Evolutionary conservation across 192 early-diverging fungal genomes (phyloP), one percentile per base, ranked within the genome.

Genomic region (Spinellus fusiger): DNA sequence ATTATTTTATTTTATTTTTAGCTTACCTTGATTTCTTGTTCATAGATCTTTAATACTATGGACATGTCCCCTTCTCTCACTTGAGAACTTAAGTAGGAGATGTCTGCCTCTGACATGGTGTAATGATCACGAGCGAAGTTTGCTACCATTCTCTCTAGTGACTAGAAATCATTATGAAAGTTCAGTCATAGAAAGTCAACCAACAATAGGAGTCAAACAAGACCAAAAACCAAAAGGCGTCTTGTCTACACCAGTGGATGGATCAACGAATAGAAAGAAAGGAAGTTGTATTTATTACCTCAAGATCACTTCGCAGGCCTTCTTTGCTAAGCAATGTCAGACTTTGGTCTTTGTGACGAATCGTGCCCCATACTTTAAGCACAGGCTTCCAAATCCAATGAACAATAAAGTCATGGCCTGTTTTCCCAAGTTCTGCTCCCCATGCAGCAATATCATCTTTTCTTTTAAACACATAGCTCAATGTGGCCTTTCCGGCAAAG

Each of bases 141-240:
- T 22, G 89, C 69, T 5, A 94, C 90, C 95, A 97, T 97, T 20
- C 88, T 76, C 59, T 95, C 92, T 7, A 97, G 76, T 51, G 90
- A 91, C 77, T 85, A 66, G 4, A 64, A 3, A 33, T 29, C 8
- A 4, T 27, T 22, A 32, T n/a, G n/a, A n/a, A n/a, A 9, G 7
- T 5, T 16, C 34, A 5, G 12, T 27, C 25, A 2, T 0, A n/a
- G 35, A 29, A 47, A 25, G 7, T 27, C 2, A 62, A 33, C 12
- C 5, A 26, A 31, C 29, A 22, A 23, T 15, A 60, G 12, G 61
- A 10, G 29, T 47, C 40, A 40, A 16, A 40, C 38, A 40, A 40
- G 16, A 16, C 8, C 8, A 40, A 16, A 7, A 73, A n/a, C 52
- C 13, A 18, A 68, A 62, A 20, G 60, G 25, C 32, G 33, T 57